Evolutionary conservation across 2,329 filamentous ascomycete genomes (phyloP).

Genomic region (Monosporascus ibericus): DNA sequence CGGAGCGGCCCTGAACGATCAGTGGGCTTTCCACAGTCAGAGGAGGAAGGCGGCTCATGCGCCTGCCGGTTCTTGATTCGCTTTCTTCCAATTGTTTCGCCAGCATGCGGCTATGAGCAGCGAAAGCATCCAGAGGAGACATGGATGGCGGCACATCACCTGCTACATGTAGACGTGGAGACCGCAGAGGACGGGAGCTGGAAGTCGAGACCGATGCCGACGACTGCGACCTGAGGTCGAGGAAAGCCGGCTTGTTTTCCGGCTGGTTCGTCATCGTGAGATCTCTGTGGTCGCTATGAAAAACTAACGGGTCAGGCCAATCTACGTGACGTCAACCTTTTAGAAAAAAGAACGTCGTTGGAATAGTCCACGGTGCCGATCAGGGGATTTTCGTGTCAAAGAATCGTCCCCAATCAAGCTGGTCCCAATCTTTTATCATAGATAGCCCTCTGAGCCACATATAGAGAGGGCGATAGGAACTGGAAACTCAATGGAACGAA

Average conservation of each 20-base stretch:
- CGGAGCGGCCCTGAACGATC: constrained; percentile 65
- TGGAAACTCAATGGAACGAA: neutral
- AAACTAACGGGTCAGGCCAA: neutral
- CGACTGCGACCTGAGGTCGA: constrained; percentile 55
- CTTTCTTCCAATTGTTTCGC: constrained; percentile 82
- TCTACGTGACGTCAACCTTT: neutral
- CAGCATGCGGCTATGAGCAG: constrained; percentile 80
- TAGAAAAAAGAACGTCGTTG: neutral
- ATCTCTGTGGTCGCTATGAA: neutral
- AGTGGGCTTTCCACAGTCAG: constrained; percentile 78
- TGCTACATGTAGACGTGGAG: constrained; percentile 70
- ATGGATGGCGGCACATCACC: constrained; percentile 82
- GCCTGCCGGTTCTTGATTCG: constrained; percentile 58
- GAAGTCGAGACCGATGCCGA: constrained; percentile 40
- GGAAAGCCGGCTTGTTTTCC: constrained; percentile 48
- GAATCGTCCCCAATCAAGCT: neutral
- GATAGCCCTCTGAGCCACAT: neutral
- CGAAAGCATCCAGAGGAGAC: constrained; percentile 92
- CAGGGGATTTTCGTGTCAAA: neutral
- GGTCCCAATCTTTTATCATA: neutral
- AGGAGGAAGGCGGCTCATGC: constrained; percentile 81
- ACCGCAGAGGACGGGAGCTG: constrained; percentile 52
- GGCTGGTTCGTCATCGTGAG: constrained; percentile 50
- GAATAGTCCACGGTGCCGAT: neutral
- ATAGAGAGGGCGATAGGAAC: neutral